Conservation (phyloP, 257 asterid species). For the Solanum habrochaites region DNA sequence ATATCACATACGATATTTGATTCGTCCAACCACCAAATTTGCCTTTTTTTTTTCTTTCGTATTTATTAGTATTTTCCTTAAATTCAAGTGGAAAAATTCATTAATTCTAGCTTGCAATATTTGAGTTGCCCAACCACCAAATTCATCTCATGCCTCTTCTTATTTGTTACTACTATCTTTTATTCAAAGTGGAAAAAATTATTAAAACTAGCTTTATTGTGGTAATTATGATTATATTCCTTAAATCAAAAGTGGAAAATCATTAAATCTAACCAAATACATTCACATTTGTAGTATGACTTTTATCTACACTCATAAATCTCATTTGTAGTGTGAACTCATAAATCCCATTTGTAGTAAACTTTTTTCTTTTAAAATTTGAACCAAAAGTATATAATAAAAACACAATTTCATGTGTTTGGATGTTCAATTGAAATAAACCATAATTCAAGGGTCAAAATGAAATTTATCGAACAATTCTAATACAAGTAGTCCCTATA, state of each 20-base stretch:
- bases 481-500: not conserved
- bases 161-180: not conserved
- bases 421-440: not conserved
- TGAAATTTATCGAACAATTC: not conserved
- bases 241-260: not conserved
- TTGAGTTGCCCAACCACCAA: not conserved
- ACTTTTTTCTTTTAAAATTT: not conserved
- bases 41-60: too few species aligned
- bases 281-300: not conserved
- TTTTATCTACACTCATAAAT: too few species aligned
- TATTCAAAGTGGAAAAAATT: not conserved
- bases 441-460: not conserved
- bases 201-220: not conserved
- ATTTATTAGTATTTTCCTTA: not conserved
- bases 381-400: not conserved
- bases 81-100: not conserved
- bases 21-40: not conserved
- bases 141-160: not conserved
- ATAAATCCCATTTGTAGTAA: not conserved
- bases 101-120: not conserved
- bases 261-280: not conserved
- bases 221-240: not conserved
- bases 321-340: not conserved
- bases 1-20: not conserved
- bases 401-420: not conserved